Conservation (phyloP, 2,329 filamentous ascomycete species). For the Hypoxylon sp. region DNA sequence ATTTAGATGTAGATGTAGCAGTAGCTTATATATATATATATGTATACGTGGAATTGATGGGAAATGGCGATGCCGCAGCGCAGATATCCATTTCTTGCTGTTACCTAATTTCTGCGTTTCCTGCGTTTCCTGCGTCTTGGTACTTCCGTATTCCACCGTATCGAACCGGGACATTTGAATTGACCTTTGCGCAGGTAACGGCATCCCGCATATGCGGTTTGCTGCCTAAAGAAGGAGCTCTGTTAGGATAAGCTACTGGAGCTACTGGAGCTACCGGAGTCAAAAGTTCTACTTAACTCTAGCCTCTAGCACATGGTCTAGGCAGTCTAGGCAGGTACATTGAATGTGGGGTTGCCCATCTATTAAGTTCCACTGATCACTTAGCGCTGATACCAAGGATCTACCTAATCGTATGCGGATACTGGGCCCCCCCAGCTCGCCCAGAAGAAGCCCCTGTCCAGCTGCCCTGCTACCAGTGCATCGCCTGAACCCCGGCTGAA, state of each 20-base stretch:
- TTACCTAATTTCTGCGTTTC: neutral
- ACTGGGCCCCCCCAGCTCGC: conserved; percentile 30
- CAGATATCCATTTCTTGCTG: neutral
- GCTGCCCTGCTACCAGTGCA: conserved; percentile 32
- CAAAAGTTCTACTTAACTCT: conserved; percentile 27
- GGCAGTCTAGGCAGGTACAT: conserved; percentile 22
- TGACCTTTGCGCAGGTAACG: neutral
- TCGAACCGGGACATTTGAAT: neutral
- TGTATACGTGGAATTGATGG: no score
- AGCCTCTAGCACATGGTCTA: conserved; percentile 19
- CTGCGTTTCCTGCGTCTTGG: neutral
- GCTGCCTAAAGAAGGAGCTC: conserved; percentile 19
- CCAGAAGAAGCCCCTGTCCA: conserved; percentile 28
- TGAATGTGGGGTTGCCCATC: conserved; percentile 38
- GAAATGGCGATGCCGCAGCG: neutral
- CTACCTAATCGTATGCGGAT: conserved; percentile 36
- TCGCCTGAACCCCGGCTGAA: conserved; percentile 37
- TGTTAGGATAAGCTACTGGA: conserved; percentile 45
- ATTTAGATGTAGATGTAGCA: no score
- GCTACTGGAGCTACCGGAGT: neutral
- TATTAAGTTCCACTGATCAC: conserved; percentile 34
- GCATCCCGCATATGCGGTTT: conserved; percentile 3
- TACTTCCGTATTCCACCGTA: neutral
- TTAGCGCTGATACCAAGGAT: conserved; percentile 44
- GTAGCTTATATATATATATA: no score